phyloP scores from a whole-genome alignment of 176 grass and related monocot species.

The Oryza nivara region DNA sequence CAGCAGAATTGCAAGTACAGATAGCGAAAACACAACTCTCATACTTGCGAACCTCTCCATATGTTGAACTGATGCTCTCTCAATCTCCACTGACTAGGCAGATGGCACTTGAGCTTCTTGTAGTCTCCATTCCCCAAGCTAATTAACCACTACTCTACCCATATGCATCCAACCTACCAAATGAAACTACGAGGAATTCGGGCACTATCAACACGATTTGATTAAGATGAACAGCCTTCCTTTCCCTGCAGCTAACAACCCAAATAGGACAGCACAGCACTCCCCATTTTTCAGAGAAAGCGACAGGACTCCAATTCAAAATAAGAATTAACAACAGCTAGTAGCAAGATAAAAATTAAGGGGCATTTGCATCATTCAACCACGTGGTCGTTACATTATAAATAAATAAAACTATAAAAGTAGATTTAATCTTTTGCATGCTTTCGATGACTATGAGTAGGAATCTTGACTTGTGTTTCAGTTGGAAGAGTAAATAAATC shows the following conservation, averaged over 20 bases:
- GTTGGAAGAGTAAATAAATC: neutral
- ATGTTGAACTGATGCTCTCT: neutral
- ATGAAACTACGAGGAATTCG: neutral
- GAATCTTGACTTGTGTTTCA: neutral
- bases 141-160: neutral
- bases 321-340: neutral
- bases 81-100: neutral
- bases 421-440: neutral
- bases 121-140: neutral
- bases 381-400: neutral
- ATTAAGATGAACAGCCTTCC: neutral
- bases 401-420: neutral
- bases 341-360: conserved; percentile 1
- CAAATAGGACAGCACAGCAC: too few relatives aligned
- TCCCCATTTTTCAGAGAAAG: too few relatives aligned
- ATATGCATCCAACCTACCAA: neutral
- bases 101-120: neutral
- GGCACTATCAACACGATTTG: neutral
- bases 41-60: conserved; percentile 3
- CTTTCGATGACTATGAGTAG: neutral
- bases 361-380: neutral
- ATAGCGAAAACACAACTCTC: neutral
- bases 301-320: neutral
- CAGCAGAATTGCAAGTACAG: neutral
- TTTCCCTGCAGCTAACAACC: neutral